Evolutionary conservation across 805 yeast genomes (phyloP).

Genomic region (Ogataea polymorpha): DNA sequence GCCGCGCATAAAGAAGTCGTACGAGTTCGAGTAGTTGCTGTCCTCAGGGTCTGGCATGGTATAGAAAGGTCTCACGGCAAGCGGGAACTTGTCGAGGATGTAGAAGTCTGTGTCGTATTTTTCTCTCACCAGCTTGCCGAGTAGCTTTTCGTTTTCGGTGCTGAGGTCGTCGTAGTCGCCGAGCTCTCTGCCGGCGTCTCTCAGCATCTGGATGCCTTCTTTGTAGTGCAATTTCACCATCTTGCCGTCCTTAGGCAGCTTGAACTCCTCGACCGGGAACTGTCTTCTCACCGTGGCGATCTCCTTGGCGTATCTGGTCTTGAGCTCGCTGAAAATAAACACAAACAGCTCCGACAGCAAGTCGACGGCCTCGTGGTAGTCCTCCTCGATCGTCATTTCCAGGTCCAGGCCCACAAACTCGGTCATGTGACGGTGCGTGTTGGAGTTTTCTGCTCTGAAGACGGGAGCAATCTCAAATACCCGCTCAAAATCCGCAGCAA

Average conservation of each 20-base stretch:
- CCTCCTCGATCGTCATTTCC: slow-evolving; percentile 98
- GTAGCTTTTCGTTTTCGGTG: slow-evolving; percentile 91
- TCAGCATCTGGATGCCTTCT: slow-evolving; percentile 85
- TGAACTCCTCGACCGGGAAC: slow-evolving; percentile 96
- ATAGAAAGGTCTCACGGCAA: slow-evolving; percentile 95
- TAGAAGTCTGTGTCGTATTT: slow-evolving; percentile 97
- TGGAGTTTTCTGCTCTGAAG: slow-evolving; percentile 98
- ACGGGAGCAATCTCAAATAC: slow-evolving; percentile 98
- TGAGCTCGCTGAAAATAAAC: slow-evolving; percentile 83
- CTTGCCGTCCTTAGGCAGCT: slow-evolving; percentile 88
- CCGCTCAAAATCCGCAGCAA: slow-evolving; percentile 95
- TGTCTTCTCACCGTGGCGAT: slow-evolving; percentile 89
- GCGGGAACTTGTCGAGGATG: slow-evolving; percentile 96
- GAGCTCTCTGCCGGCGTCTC: slow-evolving; percentile 81
- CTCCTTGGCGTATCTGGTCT: slow-evolving; percentile 74
- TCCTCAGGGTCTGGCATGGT: slow-evolving; percentile 98
- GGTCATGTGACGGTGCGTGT: slow-evolving; percentile 99
- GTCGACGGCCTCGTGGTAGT: slow-evolving; percentile 85
- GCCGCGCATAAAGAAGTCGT: slow-evolving; percentile 99
- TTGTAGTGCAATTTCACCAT: slow-evolving; percentile 87
- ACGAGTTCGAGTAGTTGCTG: slow-evolving; percentile 92
- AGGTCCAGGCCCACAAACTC: slow-evolving; percentile 96
- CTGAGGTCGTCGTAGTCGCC: slow-evolving; percentile 87
- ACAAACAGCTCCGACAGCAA: slow-evolving; percentile 64
- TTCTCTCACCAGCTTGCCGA: slow-evolving; percentile 89